A percentile compares a stretch with the other conserved stretches of the same genome.
These are phyloP conservation scores for Mikania micrantha DNA, from an alignment of 129 eudicot genomes.

Conservation along the genomic window DNA sequence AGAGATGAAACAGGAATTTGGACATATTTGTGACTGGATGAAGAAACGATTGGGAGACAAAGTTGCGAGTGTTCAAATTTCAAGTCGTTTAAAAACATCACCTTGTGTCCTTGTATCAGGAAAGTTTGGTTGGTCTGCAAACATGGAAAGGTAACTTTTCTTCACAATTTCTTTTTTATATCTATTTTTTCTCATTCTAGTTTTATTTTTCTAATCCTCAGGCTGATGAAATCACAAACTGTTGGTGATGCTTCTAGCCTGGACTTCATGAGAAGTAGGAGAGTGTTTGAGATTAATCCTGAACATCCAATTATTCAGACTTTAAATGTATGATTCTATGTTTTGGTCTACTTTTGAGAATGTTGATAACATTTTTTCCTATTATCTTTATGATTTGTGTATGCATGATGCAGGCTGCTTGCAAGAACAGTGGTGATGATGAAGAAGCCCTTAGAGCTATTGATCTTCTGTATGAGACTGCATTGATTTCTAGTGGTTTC, in stretches of 20 bases:
- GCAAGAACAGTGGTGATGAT: constrained; percentile 52
- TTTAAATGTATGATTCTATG: constrained; percentile 44
- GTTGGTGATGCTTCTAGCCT: constrained; percentile 61
- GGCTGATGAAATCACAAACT: constrained; percentile 91
- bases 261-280: constrained; percentile 81
- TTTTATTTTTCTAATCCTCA: constrained; percentile 19
- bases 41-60: constrained; percentile 59
- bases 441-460: constrained; percentile 87
- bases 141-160: constrained; percentile 73
- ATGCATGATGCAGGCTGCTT: constrained; percentile 64
- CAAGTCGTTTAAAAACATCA: constrained; percentile 75
- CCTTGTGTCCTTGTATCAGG: constrained; percentile 91
- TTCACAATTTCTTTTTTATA: too few species aligned
- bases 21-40: constrained; percentile 39
- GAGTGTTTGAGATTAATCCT: constrained; percentile 85
- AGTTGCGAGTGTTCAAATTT: constrained; percentile 83
- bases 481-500: constrained; percentile 84
- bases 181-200: not conserved
- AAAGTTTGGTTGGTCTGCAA: constrained; percentile 97
- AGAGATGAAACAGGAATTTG: constrained; percentile 64
- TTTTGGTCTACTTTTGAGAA: not conserved
- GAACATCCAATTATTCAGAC: constrained; percentile 69
- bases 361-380: not conserved
- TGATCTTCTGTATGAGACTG: constrained; percentile 86
- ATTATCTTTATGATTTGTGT: not conserved